Evolutionary conservation across 1,139 yeast genomes (phyloP), one percentile per base, ranked within the genome.

Genomic region (Suhomyces bribrorum): DNA sequence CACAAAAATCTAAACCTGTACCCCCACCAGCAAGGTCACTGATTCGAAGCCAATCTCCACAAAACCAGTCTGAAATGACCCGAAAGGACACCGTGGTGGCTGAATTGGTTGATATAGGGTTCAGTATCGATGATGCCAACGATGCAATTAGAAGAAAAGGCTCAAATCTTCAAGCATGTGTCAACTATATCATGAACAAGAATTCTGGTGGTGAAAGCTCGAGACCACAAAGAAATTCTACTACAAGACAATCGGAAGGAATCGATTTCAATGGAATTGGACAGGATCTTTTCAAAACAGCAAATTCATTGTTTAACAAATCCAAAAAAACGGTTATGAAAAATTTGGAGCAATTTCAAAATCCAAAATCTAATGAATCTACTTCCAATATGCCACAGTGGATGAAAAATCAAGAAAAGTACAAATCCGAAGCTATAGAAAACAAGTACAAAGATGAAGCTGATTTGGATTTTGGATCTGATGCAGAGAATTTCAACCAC

Each of bases 81-180:
- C 36, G 41, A 11, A 49, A 62, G 29, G 94, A 84, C 52, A 69
- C 68, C 15, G 69, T 80, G 2, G 58, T 86, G 17, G 92, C 92
- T 0, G 86, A 81, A 49, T 66, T 87, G 37, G 62, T 86, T 1
- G 95, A 87, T 45, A 86, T 87, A 77, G 95, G 96, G 2, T 87
- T 87, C 52, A 63, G 83, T 1, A 64, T 75, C 1, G 83, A 79
- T 2, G 78, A 73, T 36, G 80, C 94, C 4, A 74, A 70, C 29
- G 64, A 66, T 7, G 95, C 95, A 0, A 68, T 87, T 29, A 69
- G 66, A 14, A 59, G 64, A 15, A 61, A 67, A n/a, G 92, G 90
- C 0, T 51, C 72, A 18, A 78, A 84, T 49, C 66, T 86, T 9
- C 79, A 82, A 47, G 73, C 68, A 27, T 90, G 95, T 27, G 84